Evolutionary conservation across 192 early-diverging fungal species (phyloP), one percentile per base, ranked within the genome.

Genomic region (Thamnidium elegans): DNA sequence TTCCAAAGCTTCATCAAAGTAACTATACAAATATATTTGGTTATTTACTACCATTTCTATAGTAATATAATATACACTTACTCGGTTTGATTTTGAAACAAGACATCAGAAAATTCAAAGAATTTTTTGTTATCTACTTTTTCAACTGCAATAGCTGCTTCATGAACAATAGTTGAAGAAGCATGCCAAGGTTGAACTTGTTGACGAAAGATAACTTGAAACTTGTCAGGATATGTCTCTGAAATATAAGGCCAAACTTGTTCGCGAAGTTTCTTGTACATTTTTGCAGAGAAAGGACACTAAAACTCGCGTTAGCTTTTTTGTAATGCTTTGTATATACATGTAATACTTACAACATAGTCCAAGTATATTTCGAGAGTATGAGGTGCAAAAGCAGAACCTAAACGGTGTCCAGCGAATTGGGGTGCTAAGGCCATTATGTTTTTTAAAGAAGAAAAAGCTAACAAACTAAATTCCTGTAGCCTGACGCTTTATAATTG

Each of bases 151-250:
- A 92, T 52, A 39, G 81, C 84, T 36, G 89, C 89, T 70, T 94
- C 92, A 61, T 92, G 88, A 54, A 91, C 69, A 30, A 91, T 59
- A 4, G 87, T 88, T 1, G 86, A 89, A 20, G 73, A 68, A 0
- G 91, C 90, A 70, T 94, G 91, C 92, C 92, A 93, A 0, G 90
- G 87, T 61, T 94, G 92, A 50, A 94, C 79, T 72, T 94, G 92
- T 65, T 94, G 89, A 15, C 90, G 79, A 68, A 94, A 87, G 14
- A 89, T 70, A 48, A 94, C 71, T 36, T 87, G 78, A 2, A 88
- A 72, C 26, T 83, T 66, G 4, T 58, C 64, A 21, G 82, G 66
- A 34, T 82, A 71, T 23, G 67, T 14, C 20, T 75, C 10, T 3
- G 72, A 62, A 8, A 88, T 51, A 48, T 69, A 79, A 5, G 88